Percentiles rank a stretch among this genome's conserved stretches.
Evolutionary conservation across 495 filamentous ascomycete species (phyloP).

Genomic region (Collariella sp.): DNA sequence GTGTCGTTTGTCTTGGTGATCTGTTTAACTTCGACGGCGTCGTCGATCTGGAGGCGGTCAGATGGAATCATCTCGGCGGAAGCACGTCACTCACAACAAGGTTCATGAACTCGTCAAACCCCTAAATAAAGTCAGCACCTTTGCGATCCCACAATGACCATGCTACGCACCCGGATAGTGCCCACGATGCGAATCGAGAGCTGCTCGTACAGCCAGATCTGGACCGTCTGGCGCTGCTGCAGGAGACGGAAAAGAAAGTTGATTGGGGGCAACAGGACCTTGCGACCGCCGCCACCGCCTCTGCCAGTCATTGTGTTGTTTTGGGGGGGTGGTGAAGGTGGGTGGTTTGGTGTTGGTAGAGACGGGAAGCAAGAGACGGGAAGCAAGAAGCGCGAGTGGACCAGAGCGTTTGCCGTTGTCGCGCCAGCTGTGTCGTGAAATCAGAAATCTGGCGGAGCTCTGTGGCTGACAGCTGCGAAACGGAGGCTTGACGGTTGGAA

Average conservation of each 20-base stretch:
- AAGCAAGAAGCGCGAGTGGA: background rate
- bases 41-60: slow-evolving; percentile 44
- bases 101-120: slow-evolving; percentile 97
- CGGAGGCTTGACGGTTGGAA: background rate
- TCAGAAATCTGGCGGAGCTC: slow-evolving; percentile 11
- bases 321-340: background rate
- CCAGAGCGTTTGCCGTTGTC: slow-evolving; percentile 6
- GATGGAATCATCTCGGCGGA: background rate
- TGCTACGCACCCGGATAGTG: slow-evolving; percentile 70
- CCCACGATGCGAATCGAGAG: slow-evolving; percentile 87
- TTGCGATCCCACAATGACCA: background rate
- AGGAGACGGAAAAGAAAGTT: slow-evolving; percentile 98
- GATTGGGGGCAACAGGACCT: slow-evolving; percentile 87
- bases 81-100: slow-evolving; percentile 66
- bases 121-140: slow-evolving; percentile 11
- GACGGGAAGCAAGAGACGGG: background rate
- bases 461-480: background rate
- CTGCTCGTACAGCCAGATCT: slow-evolving; percentile 96
- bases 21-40: slow-evolving; percentile 86
- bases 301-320: slow-evolving; percentile 65
- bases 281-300: slow-evolving; percentile 68
- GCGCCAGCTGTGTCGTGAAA: slow-evolving; percentile 10
- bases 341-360: slow-evolving; percentile 1
- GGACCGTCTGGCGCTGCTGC: slow-evolving; percentile 76
- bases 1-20: slow-evolving; percentile 66